Evolutionary conservation across 805 yeast species (phyloP), one percentile per base, ranked within the genome.

Genomic region (Wickerhamomyces queroliae): DNA sequence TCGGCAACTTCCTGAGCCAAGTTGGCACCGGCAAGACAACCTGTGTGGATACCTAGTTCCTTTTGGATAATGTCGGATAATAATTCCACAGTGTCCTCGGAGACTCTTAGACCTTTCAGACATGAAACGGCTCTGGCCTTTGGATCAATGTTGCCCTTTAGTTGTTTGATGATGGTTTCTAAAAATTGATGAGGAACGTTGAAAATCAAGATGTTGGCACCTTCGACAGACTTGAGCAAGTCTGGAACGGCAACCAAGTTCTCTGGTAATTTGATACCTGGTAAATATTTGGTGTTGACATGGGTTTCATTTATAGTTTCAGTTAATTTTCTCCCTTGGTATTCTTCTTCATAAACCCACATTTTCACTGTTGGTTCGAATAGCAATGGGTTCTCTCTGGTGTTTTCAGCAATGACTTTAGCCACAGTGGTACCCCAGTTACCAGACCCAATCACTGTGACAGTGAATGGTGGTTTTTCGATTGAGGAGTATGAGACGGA

Each of bases 371-470:
- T 64, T 43, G 65, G 65, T 38, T 76, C 73, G 61, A 91, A 90
- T 53, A 84, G 64, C 22, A 77, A 69, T 20, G 88, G 80, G 61
- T 85, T 74, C 49, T 76, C 80, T 20, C 69, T 67, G 30, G 89
- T 70, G 64, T 88, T 88, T 63, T 91, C 97, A 20, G 96, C 90
- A 21, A 88, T 80, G 36, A 91, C 84, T 63, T 91, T 91, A 46
- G 97, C 96, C 39, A 91, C 88, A 7, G 97, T 90, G 31, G 96
- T 87, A 43, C 98, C 98, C 83, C 98, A 91, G 66, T 91, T 91
- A 53, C 98, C 98, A n/a, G 96, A 88, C 27, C 98, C 98, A 46
- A 90, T 78, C 38, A 87, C 82, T 28, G 86, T 67, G 15, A 81
- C 72, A 50, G 65, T 71, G 64, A 69, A 78, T n/a, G 69, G 72